Percentiles rank a stretch among this genome's conserved stretches.
phyloP scores from a whole-genome alignment of 2,329 filamentous ascomycete species.

The Beauveria varroae region DNA sequence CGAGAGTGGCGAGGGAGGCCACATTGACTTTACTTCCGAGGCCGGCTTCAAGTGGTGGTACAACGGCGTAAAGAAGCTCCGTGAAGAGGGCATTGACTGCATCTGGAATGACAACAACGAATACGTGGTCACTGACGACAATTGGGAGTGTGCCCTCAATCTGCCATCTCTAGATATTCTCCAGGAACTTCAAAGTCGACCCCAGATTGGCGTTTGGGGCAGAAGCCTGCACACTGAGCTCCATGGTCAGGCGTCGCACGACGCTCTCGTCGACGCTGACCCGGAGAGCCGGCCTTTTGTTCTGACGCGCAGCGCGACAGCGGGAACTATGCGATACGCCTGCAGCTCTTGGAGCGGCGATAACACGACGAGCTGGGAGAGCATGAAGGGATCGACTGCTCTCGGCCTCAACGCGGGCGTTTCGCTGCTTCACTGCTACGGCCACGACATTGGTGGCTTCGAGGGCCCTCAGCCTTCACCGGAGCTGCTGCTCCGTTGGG shows the following conservation, averaged over 20 bases:
- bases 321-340: slow-evolving; percentile 62
- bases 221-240: slow-evolving; percentile 62
- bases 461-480: slow-evolving; percentile 65
- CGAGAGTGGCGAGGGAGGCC: slow-evolving; percentile 60
- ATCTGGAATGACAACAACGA: slow-evolving; percentile 81
- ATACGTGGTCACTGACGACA: slow-evolving; percentile 58
- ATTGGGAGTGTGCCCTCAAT: slow-evolving; percentile 55
- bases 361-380: slow-evolving; percentile 66
- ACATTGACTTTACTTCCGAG: slow-evolving; percentile 65
- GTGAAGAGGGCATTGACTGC: slow-evolving; percentile 57
- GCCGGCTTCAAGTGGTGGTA: slow-evolving; percentile 66
- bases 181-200: slow-evolving; percentile 28
- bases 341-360: slow-evolving; percentile 70
- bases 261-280: slow-evolving; percentile 52
- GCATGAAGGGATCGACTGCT: slow-evolving; percentile 65
- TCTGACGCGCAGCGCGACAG: slow-evolving; percentile 61
- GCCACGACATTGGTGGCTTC: slow-evolving; percentile 70
- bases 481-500: slow-evolving; percentile 64
- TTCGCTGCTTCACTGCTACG: slow-evolving; percentile 61
- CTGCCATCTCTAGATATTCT: slow-evolving; percentile 27
- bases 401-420: slow-evolving; percentile 61
- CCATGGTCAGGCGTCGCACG: slow-evolving; percentile 63
- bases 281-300: slow-evolving; percentile 59
- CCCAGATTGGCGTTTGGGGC: slow-evolving; percentile 60
- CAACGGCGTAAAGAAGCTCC: slow-evolving; percentile 55